These are phyloP conservation scores for Saccharomycopsis hybrid DNA, from an alignment of 1,139 yeast genomes.

Conservation along the genomic window DNA sequence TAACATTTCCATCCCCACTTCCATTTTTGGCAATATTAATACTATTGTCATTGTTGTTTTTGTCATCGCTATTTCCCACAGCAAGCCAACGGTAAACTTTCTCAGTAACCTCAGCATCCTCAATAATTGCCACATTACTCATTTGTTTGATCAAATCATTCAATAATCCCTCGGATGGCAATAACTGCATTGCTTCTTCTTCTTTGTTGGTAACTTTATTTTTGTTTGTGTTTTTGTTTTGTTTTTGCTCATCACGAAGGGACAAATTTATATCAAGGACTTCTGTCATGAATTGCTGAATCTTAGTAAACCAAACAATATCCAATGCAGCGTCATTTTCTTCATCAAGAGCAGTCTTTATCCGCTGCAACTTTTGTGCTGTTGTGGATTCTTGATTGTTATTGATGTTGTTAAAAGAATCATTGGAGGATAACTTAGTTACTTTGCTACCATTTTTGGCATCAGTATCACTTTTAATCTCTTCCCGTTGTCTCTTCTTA, in stretches of 20 bases:
- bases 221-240: too few species aligned
- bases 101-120: background rate
- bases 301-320: background rate
- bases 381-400: too few species aligned
- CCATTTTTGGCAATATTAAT: background rate
- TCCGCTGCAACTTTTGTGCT: too few species aligned
- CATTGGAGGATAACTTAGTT: too few species aligned
- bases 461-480: too few species aligned
- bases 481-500: too few species aligned
- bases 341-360: background rate
- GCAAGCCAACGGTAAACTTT: constrained; percentile 4
- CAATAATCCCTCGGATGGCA: constrained; percentile 10
- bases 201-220: too few species aligned
- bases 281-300: too few species aligned
- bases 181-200: background rate
- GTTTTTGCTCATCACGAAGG: too few species aligned
- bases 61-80: background rate
- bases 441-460: too few species aligned
- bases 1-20: background rate
- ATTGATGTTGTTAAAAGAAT: too few species aligned
- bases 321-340: background rate
- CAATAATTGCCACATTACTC: constrained; percentile 8
- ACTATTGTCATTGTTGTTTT: background rate
- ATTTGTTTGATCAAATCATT: constrained; percentile 9
- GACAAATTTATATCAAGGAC: too few species aligned